These are phyloP conservation scores for Clavulina sp. DNA, from an alignment of 768 basidiomycete genomes.

Conservation along the genomic window DNA sequence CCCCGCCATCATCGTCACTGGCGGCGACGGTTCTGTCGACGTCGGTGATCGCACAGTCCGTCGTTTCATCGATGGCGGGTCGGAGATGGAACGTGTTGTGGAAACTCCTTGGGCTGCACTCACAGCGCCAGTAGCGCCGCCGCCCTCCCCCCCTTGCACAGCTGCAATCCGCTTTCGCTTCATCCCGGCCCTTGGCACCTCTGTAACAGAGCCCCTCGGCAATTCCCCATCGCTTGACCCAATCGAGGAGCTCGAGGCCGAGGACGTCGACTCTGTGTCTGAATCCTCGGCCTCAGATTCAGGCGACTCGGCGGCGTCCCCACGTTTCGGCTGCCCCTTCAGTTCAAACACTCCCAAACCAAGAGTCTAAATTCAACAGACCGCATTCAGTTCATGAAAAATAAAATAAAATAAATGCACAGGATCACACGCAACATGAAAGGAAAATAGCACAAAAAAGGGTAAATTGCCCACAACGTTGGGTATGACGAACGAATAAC, in stretches of 20 bases:
- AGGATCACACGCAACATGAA: background rate
- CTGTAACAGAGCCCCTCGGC: too few relatives aligned
- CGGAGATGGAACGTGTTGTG: too few relatives aligned
- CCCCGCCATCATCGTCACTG: too few relatives aligned
- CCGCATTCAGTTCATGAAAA: background rate
- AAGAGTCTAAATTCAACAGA: background rate
- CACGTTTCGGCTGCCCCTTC: background rate
- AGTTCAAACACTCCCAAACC: constrained; percentile 1
- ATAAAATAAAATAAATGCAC: background rate
- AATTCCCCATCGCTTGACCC: too few relatives aligned
- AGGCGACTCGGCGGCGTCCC: background rate
- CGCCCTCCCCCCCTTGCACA: too few relatives aligned
- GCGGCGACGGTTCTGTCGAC: too few relatives aligned
- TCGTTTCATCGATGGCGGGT: too few relatives aligned
- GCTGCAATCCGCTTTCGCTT: too few relatives aligned
- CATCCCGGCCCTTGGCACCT: too few relatives aligned
- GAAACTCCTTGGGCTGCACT: too few relatives aligned
- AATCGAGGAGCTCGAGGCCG: background rate
- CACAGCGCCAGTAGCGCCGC: too few relatives aligned
- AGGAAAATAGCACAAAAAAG: background rate
- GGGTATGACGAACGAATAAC: background rate
- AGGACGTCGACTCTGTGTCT: background rate
- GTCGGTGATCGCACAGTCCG: too few relatives aligned
- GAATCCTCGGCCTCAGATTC: background rate
- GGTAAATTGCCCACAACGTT: background rate